Evolutionary conservation across 139 green algal genomes (phyloP).

Genomic region (Marvania coccoides): DNA sequence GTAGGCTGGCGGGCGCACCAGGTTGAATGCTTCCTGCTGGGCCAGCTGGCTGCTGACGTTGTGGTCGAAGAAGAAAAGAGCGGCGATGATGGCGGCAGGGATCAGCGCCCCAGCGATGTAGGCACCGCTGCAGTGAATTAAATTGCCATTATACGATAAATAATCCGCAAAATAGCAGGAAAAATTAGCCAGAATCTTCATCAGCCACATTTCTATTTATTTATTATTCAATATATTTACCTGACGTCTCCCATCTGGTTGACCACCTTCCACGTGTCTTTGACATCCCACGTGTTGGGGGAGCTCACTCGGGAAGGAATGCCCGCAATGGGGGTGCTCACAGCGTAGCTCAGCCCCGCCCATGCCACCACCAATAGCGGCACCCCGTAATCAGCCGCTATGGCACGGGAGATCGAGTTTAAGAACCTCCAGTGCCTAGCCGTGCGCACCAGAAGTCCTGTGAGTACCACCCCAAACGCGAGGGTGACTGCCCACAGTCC

Average conservation of each 20-base stretch:
- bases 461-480: constrained; percentile 41
- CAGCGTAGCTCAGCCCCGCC: constrained; percentile 51
- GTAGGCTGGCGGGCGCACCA: constrained; percentile 60
- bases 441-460: constrained; percentile 20
- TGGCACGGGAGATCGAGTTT: constrained; percentile 15
- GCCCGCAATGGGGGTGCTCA: constrained; percentile 25
- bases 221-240: too few species aligned
- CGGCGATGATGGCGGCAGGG: constrained; percentile 68
- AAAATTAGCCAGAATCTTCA: too few species aligned
- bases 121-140: too few species aligned
- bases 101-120: constrained; percentile 69
- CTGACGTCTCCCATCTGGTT: too few species aligned
- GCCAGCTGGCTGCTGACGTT: constrained; percentile 69
- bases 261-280: constrained; percentile 27
- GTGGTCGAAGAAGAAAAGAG: constrained; percentile 92
- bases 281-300: constrained; percentile 61
- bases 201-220: too few species aligned
- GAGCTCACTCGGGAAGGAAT: constrained; percentile 49
- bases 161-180: too few species aligned
- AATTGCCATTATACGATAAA: too few species aligned
- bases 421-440: constrained; percentile 64
- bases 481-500: constrained; percentile 73
- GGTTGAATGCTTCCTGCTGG: constrained; percentile 60
- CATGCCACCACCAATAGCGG: constrained; percentile 60
- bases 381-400: constrained; percentile 82